Evolutionary conservation across 78 protist species (phyloP).

Genomic region (Chrysochromulina tobinii): DNA sequence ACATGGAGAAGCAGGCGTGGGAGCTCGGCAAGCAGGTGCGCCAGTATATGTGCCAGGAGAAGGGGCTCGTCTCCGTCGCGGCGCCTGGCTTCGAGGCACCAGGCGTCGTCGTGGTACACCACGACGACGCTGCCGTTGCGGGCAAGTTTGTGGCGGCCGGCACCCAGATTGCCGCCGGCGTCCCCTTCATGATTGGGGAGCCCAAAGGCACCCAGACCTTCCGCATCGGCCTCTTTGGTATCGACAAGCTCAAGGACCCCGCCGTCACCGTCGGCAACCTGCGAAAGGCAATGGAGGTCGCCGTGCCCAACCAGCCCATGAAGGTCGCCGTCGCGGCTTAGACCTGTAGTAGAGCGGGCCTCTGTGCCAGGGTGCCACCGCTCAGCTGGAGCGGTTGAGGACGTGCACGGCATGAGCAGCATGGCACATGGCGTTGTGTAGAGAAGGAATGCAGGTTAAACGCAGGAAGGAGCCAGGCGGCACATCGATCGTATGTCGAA

Average conservation of each 20-base stretch:
- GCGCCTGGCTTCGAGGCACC: slow-evolving; percentile 46
- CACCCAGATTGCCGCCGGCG: slow-evolving; percentile 62
- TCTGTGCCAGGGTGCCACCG: too few relatives aligned
- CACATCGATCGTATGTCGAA: too few relatives aligned
- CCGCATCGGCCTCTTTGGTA: slow-evolving; percentile 59
- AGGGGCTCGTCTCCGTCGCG: slow-evolving; percentile 3
- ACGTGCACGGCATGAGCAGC: too few relatives aligned
- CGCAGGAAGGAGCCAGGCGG: too few relatives aligned
- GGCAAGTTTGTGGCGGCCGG: slow-evolving; percentile 12
- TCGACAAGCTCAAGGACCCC: slow-evolving; percentile 38
- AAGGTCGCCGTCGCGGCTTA: too few relatives aligned
- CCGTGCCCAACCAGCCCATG: neutral
- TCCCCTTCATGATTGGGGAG: slow-evolving; percentile 49
- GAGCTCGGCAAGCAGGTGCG: slow-evolving; percentile 40
- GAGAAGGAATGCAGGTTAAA: too few relatives aligned
- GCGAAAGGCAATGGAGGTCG: neutral
- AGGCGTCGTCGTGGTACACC: slow-evolving; percentile 46
- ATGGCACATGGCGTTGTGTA: too few relatives aligned
- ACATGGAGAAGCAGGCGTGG: neutral
- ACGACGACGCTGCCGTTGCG: neutral
- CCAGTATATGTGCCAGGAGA: neutral
- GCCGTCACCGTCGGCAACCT: neutral
- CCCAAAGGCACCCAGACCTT: slow-evolving; percentile 17
- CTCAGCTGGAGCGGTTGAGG: too few relatives aligned
- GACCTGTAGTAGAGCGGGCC: too few relatives aligned